These are phyloP conservation scores for Pseudogymnoascus pannorum DNA, from an alignment of 2,329 filamentous ascomycete genomes.

Conservation along the genomic window DNA sequence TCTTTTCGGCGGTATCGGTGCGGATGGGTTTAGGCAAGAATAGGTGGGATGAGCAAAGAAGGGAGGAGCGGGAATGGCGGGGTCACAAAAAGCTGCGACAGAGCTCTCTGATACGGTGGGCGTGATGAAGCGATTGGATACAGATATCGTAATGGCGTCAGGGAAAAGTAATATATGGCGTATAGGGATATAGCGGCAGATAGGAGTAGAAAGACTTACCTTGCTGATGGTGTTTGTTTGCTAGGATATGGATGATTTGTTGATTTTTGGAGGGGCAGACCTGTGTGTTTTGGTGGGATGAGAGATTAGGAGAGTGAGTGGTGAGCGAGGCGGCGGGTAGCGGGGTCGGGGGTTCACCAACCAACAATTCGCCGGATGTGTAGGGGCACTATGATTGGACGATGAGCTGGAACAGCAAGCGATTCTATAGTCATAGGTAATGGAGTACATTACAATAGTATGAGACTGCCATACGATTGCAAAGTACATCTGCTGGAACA, in stretches of 20 bases:
- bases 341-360: neutral
- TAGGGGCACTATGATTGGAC: too few relatives aligned
- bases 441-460: neutral
- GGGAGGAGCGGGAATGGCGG: constrained; percentile 15
- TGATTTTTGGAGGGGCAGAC: neutral
- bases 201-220: neutral
- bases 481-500: too few relatives aligned
- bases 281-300: constrained; percentile 1
- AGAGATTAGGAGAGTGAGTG: neutral
- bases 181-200: neutral
- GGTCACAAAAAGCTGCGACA: constrained; percentile 15
- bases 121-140: neutral
- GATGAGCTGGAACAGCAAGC: neutral
- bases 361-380: neutral
- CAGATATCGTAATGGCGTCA: neutral
- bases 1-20: constrained; percentile 1
- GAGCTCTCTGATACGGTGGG: constrained; percentile 18
- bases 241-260: neutral
- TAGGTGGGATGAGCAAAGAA: neutral
- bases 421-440: neutral
- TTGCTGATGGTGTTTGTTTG: neutral
- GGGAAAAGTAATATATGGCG: constrained; percentile 2
- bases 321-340: constrained; percentile 4
- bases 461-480: neutral
- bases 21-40: neutral